phyloP scores from a whole-genome alignment of 306 rosid genomes.

The Psophocarpus tetragonolobus region DNA sequence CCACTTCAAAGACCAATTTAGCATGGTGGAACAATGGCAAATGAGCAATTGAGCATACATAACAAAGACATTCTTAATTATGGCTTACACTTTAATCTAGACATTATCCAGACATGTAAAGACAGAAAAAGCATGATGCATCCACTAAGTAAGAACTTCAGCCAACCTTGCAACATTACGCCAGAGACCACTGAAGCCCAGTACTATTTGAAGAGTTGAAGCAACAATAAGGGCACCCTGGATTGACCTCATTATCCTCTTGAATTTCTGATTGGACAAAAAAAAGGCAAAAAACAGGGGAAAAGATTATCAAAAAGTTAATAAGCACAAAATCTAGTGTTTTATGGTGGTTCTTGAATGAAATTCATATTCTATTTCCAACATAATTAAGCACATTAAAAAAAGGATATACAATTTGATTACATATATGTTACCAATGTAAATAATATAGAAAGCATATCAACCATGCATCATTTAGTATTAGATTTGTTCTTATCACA shows the following conservation, averaged over 20 bases:
- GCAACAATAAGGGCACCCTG: conserved; percentile 97
- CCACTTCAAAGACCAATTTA: conserved; percentile 21
- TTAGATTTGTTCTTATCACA: conserved; percentile 42
- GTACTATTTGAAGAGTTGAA: conserved; percentile 96
- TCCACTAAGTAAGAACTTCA: conserved; percentile 24
- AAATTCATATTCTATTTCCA: conserved; percentile 16
- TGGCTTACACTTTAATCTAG: not conserved
- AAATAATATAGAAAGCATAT: conserved; percentile 22
- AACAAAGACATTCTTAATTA: conserved; percentile 1
- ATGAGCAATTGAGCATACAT: conserved; percentile 14
- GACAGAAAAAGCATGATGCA: conserved; percentile 5
- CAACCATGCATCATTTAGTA: conserved; percentile 22
- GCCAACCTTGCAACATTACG: conserved; percentile 93
- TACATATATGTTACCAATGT: not conserved
- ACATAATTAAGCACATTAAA: not conserved
- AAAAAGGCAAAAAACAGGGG: not conserved
- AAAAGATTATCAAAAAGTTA: conserved; percentile 11
- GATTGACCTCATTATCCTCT: conserved; percentile 91
- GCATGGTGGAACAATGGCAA: conserved; percentile 24
- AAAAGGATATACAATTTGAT: not conserved
- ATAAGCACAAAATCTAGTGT: not conserved
- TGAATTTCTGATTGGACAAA: conserved; percentile 64
- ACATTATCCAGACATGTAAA: conserved; percentile 6
- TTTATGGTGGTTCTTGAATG: conserved; percentile 10
- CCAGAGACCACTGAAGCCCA: conserved; percentile 99